Evolutionary conservation across 805 yeast genomes (phyloP), one percentile per base, ranked within the genome.

Genomic region (Ogataea trehaloabstinens): DNA sequence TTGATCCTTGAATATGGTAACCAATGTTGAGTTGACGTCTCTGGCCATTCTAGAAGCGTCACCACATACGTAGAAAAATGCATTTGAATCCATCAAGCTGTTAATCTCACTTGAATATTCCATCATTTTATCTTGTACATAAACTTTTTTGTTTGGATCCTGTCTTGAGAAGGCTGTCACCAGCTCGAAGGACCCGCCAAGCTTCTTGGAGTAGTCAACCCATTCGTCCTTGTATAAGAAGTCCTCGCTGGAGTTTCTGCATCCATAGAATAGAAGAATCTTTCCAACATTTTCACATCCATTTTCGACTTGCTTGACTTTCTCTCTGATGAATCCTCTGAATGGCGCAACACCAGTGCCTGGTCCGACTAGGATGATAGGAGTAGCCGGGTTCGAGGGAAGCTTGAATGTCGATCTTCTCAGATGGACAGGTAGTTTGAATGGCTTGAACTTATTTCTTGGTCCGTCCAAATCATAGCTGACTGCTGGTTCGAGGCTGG

Each of bases 301-400:
- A 32, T 60, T 61, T 41, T 69, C 70, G 10, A 66, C 66, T 56
- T 70, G 76, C 28, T 67, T 61, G n/a, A 81, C 85, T 55, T 90
- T 82, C 60, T 91, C 99, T 68, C 95, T 81, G 25, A 91, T 65
- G 51, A 91, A 91, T 3, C 95, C 99, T 68, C 99, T 82, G 71
- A 93, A 87, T 45, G 99, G 99, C 7, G 99, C 98, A 35, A 91
- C 91, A 63, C 99, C 99, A 3, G 99, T 93, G 49, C 99, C 99
- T 32, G 99, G 98, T 20, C 99, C 99, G 56, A 91, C 75, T 84
- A 90, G 78, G 53, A 91, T 88, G 17, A 91, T 74, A 13, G 98
- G 97, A 22, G 82, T 78, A 3, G 76, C 64, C 22, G 95, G 83
- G 58, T 87, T 86, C 6, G 89, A 73, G 16, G 99, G 99, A 48